Evolutionary conservation across 768 basidiomycete genomes (phyloP), one percentile per base, ranked within the genome.

Genomic region (Mycena polygramma): DNA sequence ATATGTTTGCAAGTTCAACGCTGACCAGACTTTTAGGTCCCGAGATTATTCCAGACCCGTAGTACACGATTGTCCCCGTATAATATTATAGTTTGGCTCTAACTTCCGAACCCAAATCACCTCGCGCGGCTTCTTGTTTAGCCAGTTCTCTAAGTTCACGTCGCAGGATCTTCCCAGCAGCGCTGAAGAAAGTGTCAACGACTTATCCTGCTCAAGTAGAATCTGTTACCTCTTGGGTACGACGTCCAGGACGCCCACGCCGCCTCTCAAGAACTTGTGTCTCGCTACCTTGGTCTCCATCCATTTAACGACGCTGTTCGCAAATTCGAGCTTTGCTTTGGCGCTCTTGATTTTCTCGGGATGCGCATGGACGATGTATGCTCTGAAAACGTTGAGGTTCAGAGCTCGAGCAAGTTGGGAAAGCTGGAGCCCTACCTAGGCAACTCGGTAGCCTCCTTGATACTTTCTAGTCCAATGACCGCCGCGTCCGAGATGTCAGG

Each of bases 111-210:
- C 66, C 59, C 61, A 71, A 52, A 14, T 85, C 84, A 67, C 79
- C 77, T 54, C 81, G 82, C n/a, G 75, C 75, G 4, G 83, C 78
- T 65, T 94, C 92, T 52, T 82, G 79, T 76, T 90, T 90, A 0
- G 91, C 92, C 54, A 83, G 80, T 5, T 91, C 92, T 14, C 94
- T 86, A 51, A 97, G 82, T 71, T 95, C 88, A 30, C 93, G 87
- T 53, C 95, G 86, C 39, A 97, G 79, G 75, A 98, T 98, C 81
- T 97, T 97, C 4, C 96, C 96, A 62, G 94, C 88, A 39, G 94
- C 90, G 73, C 94, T 95, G 69, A 17, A 76, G 30, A 41, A 20
- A 26, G 6, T 26, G 26, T 70, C 5, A 70, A 24, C 15, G 69
- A 58, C 64, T 13, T 10, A 52, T 41, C 60, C 46, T 2, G 10